These are phyloP conservation scores for Chrysoporthe austroafricana DNA, from an alignment of 2,329 filamentous ascomycete genomes.

Conservation along the genomic window DNA sequence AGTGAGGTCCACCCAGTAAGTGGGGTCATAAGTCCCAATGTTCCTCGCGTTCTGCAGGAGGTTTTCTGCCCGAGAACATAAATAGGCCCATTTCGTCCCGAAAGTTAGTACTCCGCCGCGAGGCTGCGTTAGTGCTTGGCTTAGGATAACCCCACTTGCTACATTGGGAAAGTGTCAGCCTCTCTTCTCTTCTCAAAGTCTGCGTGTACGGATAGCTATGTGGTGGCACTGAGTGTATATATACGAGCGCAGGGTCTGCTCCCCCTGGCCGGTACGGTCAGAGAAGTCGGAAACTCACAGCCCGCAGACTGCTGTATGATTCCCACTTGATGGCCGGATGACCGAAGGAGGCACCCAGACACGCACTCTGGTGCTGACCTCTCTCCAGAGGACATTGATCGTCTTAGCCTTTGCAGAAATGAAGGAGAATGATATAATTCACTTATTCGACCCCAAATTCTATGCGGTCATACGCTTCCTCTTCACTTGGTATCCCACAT, in stretches of 20 bases:
- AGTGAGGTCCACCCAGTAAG: background rate
- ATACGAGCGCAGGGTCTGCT: background rate
- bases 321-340: background rate
- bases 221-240: background rate
- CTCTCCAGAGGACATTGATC: background rate
- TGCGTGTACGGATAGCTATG: background rate
- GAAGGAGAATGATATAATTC: background rate
- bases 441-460: background rate
- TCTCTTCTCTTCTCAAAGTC: background rate
- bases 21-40: background rate
- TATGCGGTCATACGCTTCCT: background rate
- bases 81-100: background rate
- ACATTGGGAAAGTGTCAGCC: slow-evolving; percentile 15
- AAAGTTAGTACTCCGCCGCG: background rate
- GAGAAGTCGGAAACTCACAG: background rate
- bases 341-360: background rate
- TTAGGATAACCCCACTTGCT: slow-evolving; percentile 9
- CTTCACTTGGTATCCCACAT: background rate
- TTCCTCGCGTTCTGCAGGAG: background rate
- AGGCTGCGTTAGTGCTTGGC: slow-evolving; percentile 12
- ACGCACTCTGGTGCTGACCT: background rate
- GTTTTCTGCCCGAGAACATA: background rate
- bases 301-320: too few relatives aligned
- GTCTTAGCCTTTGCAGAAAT: background rate
- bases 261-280: background rate